phyloP scores from a whole-genome alignment of 805 yeast genomes.

The Kluyveromyces nonfermentans region DNA sequence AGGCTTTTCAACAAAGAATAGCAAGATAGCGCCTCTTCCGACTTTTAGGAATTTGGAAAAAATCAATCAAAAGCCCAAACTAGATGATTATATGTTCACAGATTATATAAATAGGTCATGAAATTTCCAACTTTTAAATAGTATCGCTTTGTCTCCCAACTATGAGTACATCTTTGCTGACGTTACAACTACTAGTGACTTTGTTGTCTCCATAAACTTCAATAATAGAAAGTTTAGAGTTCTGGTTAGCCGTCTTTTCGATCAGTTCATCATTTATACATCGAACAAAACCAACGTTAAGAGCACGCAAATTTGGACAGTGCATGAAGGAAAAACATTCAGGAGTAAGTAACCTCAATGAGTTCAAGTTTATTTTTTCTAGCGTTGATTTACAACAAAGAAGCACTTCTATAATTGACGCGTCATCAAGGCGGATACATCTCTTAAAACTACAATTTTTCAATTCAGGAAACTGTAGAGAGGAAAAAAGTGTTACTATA shows the following conservation, averaged over 20 bases:
- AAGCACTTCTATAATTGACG: conserved; percentile 48
- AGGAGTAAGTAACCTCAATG: conserved; percentile 49
- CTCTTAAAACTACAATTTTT: conserved; percentile 52
- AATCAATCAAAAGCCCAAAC: conserved; percentile 40
- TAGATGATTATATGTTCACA: conserved; percentile 17
- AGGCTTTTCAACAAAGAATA: conserved; percentile 1
- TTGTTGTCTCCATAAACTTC: conserved; percentile 78
- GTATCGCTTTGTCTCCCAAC: conserved; percentile 71
- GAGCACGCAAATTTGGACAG: conserved; percentile 50
- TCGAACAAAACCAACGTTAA: conserved; percentile 77
- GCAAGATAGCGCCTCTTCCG: conserved; percentile 35
- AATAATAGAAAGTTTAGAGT: conserved; percentile 52
- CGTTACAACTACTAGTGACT: conserved; percentile 46
- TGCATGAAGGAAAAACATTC: conserved; percentile 41
- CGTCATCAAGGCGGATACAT: conserved; percentile 57
- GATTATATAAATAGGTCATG: conserved; percentile 1
- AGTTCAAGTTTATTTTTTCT: conserved; percentile 63
- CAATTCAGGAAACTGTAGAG: conserved; percentile 43
- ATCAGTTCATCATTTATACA: conserved; percentile 61
- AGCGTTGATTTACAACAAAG: conserved; percentile 55
- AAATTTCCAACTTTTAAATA: conserved; percentile 22
- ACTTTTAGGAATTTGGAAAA: conserved; percentile 56
- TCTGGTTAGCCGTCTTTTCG: conserved; percentile 45
- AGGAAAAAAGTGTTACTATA: conserved; percentile 44
- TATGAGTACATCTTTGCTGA: conserved; percentile 46